Evolutionary conservation across 2,329 filamentous ascomycete genomes (phyloP), one percentile per base, ranked within the genome.

Genomic region (Beauveria scarabaeidicola): DNA sequence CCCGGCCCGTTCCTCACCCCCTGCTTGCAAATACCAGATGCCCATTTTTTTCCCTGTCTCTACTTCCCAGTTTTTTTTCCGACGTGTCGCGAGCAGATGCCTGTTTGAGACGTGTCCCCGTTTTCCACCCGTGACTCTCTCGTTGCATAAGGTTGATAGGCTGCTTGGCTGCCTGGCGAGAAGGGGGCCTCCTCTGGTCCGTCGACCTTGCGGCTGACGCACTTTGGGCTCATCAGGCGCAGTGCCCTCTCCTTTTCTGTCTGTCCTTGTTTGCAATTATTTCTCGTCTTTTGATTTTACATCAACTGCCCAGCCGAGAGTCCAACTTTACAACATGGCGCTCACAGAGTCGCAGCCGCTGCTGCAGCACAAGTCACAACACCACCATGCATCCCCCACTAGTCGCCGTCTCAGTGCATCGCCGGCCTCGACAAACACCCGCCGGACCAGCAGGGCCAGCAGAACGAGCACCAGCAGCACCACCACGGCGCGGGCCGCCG

Each of bases 401-500:
- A 32, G 17, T n/a, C n/a, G 47, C 48, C 36, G 15, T n/a, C 11
- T 9, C 38, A n/a, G 15, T 27, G 44, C 19, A 55, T 55, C 52
- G 32, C 41, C 27, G 32, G 32, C 43, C 10, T 46, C 46, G n/a
- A 21, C 25, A 13, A 47, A 27, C 44, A 48, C 58, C 43, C 47
- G 50, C 17, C 23, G 48, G 43, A 17, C 3, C n/a, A 9, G 27
- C 21, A 19, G 19, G 6, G 13, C 27, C 5, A 36, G 32, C 32
- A 15, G 23, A 17, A 23, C 25, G 4, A 47, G 19, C 32, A 48
- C 58, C 41, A 47, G 50, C 23, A 38, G 47, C 51, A 23, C 13
- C n/a, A 5, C 29, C 15, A 19, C 29, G 17, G 25, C 19, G 25
- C 54, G 55, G 11, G 61, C 52, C 56, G 53, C 77, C 19, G 82